phyloP scores from a whole-genome alignment of 306 rosid genomes.

The Sicyos edulis region DNA sequence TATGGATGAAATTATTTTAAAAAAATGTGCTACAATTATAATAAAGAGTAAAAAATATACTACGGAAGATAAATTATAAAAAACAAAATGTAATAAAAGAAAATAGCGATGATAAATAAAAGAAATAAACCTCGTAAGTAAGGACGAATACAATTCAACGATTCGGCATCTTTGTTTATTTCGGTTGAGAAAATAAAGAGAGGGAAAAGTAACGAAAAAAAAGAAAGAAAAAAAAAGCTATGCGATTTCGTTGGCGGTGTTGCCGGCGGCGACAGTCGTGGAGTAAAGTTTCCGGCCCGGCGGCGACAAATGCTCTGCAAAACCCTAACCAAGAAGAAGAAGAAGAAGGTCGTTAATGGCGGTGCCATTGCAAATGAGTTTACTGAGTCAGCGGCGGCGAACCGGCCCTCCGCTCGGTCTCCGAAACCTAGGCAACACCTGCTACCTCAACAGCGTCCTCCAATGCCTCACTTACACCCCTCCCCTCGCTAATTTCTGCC shows the following conservation, averaged over 20 bases:
- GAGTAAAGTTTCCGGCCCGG: slow-evolving; percentile 33
- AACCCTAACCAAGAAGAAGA: slow-evolving; percentile 19
- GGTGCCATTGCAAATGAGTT: slow-evolving; percentile 83
- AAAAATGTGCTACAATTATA: too few species aligned
- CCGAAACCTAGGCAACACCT: slow-evolving; percentile 87
- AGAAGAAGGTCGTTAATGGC: slow-evolving; percentile 74
- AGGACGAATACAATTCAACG: slow-evolving; percentile 3
- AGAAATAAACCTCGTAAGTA: not conserved
- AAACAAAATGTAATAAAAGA: too few species aligned
- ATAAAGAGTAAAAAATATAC: too few species aligned
- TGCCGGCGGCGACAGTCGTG: slow-evolving; percentile 41
- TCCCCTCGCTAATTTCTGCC: slow-evolving; percentile 99
- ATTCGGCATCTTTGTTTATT: not conserved
- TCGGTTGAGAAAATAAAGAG: not conserved
- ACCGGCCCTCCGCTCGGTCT: slow-evolving; percentile 82
- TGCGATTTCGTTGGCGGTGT: slow-evolving; percentile 67
- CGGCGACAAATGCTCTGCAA: slow-evolving; percentile 64
- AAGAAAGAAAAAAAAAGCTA: slow-evolving; percentile 29
- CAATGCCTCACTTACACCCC: slow-evolving; percentile 99
- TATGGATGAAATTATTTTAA: too few species aligned
- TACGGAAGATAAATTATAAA: too few species aligned
- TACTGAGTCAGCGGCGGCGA: slow-evolving; percentile 74
- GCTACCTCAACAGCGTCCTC: slow-evolving; percentile 97
- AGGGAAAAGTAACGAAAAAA: slow-evolving; percentile 1
- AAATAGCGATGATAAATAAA: not conserved